phyloP scores from a whole-genome alignment of 352 stramenopile species.

The Globisporangium carolinianum region DNA sequence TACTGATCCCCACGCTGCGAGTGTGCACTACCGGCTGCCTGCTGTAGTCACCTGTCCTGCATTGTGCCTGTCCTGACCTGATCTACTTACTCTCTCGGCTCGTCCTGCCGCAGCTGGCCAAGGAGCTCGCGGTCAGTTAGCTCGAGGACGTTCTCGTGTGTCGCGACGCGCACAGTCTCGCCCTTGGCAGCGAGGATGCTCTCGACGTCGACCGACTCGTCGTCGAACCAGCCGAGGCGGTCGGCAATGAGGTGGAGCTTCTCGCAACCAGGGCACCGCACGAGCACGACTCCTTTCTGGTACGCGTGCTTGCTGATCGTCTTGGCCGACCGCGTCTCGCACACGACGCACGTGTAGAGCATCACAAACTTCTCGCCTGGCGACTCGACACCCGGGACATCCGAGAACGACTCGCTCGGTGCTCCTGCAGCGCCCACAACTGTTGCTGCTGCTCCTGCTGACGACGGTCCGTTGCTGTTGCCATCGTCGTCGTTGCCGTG shows the following conservation, averaged over 20 bases:
- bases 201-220: slow-evolving; percentile 87
- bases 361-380: slow-evolving; percentile 95
- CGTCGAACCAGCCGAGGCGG: slow-evolving; percentile 89
- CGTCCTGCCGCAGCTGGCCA: slow-evolving; percentile 24
- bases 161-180: slow-evolving; percentile 67
- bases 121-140: slow-evolving; percentile 75
- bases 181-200: slow-evolving; percentile 73
- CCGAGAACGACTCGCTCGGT: slow-evolving; percentile 13
- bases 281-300: slow-evolving; percentile 96
- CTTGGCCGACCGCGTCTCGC: slow-evolving; percentile 95
- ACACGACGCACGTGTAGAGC: slow-evolving; percentile 97
- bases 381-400: slow-evolving; percentile 62
- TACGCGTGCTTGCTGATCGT: slow-evolving; percentile 97
- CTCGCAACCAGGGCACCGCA: slow-evolving; percentile 95
- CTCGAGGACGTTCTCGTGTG: slow-evolving; percentile 72
- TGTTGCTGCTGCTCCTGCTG: not conserved
- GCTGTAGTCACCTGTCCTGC: no score
- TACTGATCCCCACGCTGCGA: slow-evolving; percentile 10
- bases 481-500: not conserved
- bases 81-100: slow-evolving; percentile 3
- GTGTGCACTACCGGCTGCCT: not conserved
- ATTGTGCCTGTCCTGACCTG: no score
- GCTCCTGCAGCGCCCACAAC: not conserved
- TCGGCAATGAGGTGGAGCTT: slow-evolving; percentile 99
- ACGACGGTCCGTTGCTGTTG: not conserved